A percentile compares a stretch with the other conserved stretches of the same genome.
Evolutionary conservation across 345 rosid genomes (phyloP).

Genomic region (Sonneratia alba): DNA sequence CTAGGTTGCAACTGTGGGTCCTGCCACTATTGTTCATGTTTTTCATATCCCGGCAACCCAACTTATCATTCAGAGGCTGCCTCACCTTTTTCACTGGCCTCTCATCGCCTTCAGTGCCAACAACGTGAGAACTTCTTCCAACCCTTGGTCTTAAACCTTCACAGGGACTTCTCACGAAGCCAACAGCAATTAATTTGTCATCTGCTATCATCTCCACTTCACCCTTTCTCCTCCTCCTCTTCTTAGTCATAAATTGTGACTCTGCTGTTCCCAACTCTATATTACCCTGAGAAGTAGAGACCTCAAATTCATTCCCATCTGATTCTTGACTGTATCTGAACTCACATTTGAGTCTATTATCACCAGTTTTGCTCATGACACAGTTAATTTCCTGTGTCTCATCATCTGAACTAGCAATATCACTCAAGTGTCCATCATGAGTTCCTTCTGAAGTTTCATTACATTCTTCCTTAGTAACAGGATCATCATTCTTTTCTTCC

Average conservation of each 20-base stretch:
- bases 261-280: conserved; percentile 12
- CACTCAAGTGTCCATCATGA: background rate
- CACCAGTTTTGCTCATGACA: background rate
- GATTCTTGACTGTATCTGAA: background rate
- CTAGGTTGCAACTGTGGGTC: conserved; percentile 55
- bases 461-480: background rate
- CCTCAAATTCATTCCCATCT: conserved; percentile 23
- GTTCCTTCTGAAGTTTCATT: background rate
- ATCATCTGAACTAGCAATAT: background rate
- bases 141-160: conserved; percentile 92
- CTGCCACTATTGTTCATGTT: conserved; percentile 8
- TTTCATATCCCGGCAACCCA: conserved; percentile 9
- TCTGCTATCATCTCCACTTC: conserved; percentile 35
- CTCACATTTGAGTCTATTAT: background rate
- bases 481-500: background rate
- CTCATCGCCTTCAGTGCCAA: conserved; percentile 14
- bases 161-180: conserved; percentile 86
- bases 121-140: conserved; percentile 18
- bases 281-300: conserved; percentile 16
- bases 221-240: conserved; percentile 44
- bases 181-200: conserved; percentile 19
- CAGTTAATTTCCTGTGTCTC: background rate
- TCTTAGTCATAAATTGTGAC: conserved; percentile 13
- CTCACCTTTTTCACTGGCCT: conserved; percentile 25
- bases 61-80: conserved; percentile 15